Evolutionary conservation across 768 basidiomycete genomes (phyloP), one percentile per base, ranked within the genome.

Genomic region (Austroboletus festivus): DNA sequence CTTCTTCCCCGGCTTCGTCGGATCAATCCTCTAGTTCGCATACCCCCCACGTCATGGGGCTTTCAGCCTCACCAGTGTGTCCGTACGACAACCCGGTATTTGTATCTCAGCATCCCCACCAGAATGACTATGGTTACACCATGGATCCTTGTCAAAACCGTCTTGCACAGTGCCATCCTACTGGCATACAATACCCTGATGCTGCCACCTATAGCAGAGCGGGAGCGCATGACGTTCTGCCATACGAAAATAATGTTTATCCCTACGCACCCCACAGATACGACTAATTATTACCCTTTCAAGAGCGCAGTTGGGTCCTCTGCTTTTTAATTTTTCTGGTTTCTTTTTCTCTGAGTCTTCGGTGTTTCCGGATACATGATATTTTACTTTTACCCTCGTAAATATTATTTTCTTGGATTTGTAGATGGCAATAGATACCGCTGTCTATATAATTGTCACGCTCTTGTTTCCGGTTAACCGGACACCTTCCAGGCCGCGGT

Each of bases 1-100:
- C 62, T 21, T 56, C 63, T 24, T 64, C 59, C 16, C 54, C 63
- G 12, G 52, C 40, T 20, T 46, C 33, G 10, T 52, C 64, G 50
- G 64, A 65, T 44, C 64, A 62, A 21, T 54, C 64, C 3, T 48
- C 57, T 23, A 42, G 45, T 19, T 5, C 28, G 28, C 28, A 28
- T 12, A 28, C 34, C 42, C 12, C 40, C 49, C 40, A 16, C 24
- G 6, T 18, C 54, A 45, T 37, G n/a, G n/a, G n/a, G n/a, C n/a
- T 38, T 37, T 15, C n/a, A 6, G 7, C 44, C 22, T 9, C 47
- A 19, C 2, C 19, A 18, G 33, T 51, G 51, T 51, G 41, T 43
- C 4, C 45, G 11, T 53, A 50, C 19, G 30, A 24, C 6, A 12
- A 3, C 34, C 50, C 43, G 44, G 38, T 9, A 22, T 64, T 50